Evolutionary conservation across 2,329 filamentous ascomycete species (phyloP), one percentile per base, ranked within the genome.

Genomic region (Paraphaeosphaeria sporulosa): DNA sequence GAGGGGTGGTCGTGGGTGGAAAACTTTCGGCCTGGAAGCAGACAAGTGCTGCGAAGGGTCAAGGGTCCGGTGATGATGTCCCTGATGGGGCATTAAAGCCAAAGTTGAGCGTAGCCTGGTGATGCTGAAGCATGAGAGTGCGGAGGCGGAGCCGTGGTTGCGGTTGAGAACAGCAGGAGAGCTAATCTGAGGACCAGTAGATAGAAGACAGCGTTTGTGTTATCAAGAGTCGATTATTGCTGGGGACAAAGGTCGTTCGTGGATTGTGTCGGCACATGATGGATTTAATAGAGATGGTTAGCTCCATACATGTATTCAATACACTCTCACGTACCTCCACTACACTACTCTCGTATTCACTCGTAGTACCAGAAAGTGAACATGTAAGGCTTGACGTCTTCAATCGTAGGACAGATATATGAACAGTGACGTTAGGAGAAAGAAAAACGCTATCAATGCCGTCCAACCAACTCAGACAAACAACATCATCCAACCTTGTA

Each of bases 41-140:
- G 51, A 54, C 51, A 21, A 10, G 30, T 32, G 38, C 52, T 59
- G 19, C 25, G 46, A 10, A 25, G 32, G 54, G 57, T 59, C 58
- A 59, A 53, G 57, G 65, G 61, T 67, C 65, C 65, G 19, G 61
- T 67, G 65, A 67, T 63, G 65, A 67, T 67, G 65, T 67, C 57
- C 53, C 50, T 54, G 50, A 32, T 43, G 60, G 58, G 61, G 56
- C 61, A 65, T 62, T 55, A 64, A 67, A 67, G 65, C 65, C 65
- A 67, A 67, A 67, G 52, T 67, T 67, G 57, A 65, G 40, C 15
- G 56, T 61, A 63, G 52, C 65, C 63, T 43, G 57, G 60, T 48
- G 30, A 55, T 27, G 47, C 44, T 12, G 34, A 42, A 23, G 30
- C 30, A 32, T 32, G 34, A 5, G 10, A 27, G 19, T 23, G 34